Evolutionary conservation across 192 early-diverging fungal species (phyloP).

Genomic region (Backusella parvicylindrica): DNA sequence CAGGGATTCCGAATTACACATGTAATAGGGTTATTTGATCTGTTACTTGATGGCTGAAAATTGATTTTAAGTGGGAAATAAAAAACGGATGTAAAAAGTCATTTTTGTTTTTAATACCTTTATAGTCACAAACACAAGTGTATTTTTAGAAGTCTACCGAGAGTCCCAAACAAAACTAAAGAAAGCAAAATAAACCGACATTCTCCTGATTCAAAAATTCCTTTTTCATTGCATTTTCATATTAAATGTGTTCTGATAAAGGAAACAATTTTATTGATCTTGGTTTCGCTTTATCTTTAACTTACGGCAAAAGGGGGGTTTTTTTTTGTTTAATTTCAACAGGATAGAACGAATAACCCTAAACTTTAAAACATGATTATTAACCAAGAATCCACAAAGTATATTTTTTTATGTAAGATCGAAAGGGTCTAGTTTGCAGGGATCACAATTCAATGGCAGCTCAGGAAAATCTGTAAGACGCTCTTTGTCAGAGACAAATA

Average conservation of each 20-base stretch:
- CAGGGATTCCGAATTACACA: too few relatives aligned
- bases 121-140: not conserved
- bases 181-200: not conserved
- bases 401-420: slow-evolving; percentile 1
- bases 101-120: not conserved
- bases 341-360: too few relatives aligned
- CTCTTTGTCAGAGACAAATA: not conserved
- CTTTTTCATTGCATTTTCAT: not conserved
- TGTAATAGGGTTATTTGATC: not conserved
- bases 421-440: not conserved
- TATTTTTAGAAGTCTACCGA: not conserved
- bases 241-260: not conserved
- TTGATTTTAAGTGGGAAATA: too few relatives aligned
- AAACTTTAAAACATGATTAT: too few relatives aligned
- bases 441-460: not conserved
- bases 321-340: too few relatives aligned
- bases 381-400: not conserved
- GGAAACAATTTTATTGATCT: not conserved
- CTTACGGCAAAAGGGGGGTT: not conserved
- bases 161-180: not conserved
- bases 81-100: too few relatives aligned
- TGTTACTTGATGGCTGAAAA: not conserved
- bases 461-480: not conserved
- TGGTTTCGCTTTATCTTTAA: not conserved
- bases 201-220: not conserved